A percentile compares a stretch with the other conserved stretches of the same genome.
Conservation (phyloP, 805 yeast species). For the Kockiozyma suomiensis region DNA sequence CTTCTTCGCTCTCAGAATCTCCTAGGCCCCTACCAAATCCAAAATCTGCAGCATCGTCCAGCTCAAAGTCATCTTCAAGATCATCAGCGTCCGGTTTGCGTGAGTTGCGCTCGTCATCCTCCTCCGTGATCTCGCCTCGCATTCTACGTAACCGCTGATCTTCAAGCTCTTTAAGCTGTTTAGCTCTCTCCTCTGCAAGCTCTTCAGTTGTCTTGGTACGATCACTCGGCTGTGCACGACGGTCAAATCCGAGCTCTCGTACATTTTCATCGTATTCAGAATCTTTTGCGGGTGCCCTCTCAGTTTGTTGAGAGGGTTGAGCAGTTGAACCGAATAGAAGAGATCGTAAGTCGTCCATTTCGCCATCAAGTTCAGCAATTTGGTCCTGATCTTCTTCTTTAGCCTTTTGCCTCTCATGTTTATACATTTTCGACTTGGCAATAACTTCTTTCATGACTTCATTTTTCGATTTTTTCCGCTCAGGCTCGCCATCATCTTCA, state of each 20-base stretch:
- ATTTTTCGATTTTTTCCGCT: slow-evolving; percentile 44
- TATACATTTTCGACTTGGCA: slow-evolving; percentile 48
- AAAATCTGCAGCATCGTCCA: slow-evolving; percentile 49
- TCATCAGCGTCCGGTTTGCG: slow-evolving; percentile 46
- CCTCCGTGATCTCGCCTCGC: slow-evolving; percentile 41
- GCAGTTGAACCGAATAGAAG: slow-evolving; percentile 18
- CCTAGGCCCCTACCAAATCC: slow-evolving; percentile 38
- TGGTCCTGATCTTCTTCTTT: slow-evolving; percentile 44
- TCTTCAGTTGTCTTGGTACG: slow-evolving; percentile 50
- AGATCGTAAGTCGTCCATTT: slow-evolving; percentile 39
- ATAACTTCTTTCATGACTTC: slow-evolving; percentile 51
- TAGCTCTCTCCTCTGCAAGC: slow-evolving; percentile 43
- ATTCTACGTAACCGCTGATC: slow-evolving; percentile 45
- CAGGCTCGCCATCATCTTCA: slow-evolving; percentile 45
- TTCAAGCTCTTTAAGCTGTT: slow-evolving; percentile 41
- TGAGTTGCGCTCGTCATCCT: slow-evolving; percentile 50
- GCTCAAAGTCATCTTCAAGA: slow-evolving; percentile 32
- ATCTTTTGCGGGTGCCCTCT: slow-evolving; percentile 30
- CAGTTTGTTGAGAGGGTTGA: not conserved
- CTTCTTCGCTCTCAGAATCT: slow-evolving; percentile 34
- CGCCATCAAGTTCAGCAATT: slow-evolving; percentile 45
- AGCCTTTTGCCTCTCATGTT: slow-evolving; percentile 47
- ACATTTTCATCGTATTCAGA: slow-evolving; percentile 43
- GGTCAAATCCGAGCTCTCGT: slow-evolving; percentile 46
- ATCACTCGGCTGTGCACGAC: slow-evolving; percentile 48